Percentiles rank a stretch among this genome's conserved stretches.
phyloP scores from a whole-genome alignment of 148 eudicot species.

The Camellia japonica region DNA sequence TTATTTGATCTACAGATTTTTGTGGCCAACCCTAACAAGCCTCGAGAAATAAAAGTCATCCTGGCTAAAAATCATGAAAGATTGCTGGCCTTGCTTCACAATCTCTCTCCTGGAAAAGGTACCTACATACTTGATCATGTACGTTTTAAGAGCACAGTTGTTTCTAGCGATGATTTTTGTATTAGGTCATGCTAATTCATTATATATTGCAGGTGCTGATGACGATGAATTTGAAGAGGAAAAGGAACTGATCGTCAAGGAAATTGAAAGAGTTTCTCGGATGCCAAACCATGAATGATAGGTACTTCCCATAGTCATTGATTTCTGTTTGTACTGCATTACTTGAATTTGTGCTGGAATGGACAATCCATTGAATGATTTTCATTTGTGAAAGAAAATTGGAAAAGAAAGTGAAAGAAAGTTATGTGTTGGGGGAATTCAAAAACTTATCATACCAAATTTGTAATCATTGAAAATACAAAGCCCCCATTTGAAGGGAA shows the following conservation, averaged over 20 bases:
- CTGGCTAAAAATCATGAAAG: constrained; percentile 80
- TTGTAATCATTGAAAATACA: not conserved
- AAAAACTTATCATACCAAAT: not conserved
- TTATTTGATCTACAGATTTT: constrained; percentile 54
- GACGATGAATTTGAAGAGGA: constrained; percentile 98
- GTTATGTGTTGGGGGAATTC: not conserved
- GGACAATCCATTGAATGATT: not conserved
- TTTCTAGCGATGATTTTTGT: not conserved
- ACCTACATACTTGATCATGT: constrained; percentile 14
- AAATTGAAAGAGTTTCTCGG: constrained; percentile 74
- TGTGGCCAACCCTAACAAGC: constrained; percentile 96
- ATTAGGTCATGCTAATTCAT: not conserved
- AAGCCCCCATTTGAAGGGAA: not conserved
- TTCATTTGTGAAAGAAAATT: not conserved
- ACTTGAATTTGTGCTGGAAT: not conserved
- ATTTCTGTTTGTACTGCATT: not conserved
- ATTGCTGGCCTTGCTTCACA: constrained; percentile 66
- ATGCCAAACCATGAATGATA: constrained; percentile 32
- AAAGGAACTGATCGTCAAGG: constrained; percentile 81
- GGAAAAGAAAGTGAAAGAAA: not conserved
- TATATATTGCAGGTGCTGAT: constrained; percentile 58
- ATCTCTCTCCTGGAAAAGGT: constrained; percentile 90
- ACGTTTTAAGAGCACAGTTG: not conserved
- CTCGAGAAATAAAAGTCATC: constrained; percentile 83
- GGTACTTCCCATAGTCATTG: constrained; percentile 9